Percentiles rank a stretch among this genome's conserved stretches.
phyloP scores from a whole-genome alignment of 306 rosid species.

The Acacia melanoxylon region DNA sequence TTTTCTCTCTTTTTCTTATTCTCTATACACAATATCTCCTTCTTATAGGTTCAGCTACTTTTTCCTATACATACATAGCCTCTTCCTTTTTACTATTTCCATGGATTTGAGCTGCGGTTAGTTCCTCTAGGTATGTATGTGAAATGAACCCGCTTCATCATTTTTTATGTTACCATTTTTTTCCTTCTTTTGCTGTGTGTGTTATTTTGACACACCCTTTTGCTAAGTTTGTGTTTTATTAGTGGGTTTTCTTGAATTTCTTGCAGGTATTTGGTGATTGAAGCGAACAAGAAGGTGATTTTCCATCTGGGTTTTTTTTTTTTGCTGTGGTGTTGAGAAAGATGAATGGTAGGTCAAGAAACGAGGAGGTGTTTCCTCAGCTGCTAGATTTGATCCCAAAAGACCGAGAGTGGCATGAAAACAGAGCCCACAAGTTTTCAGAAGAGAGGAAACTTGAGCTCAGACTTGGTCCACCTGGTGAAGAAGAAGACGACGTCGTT shows the following conservation, averaged over 20 bases:
- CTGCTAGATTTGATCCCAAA: constrained; percentile 62
- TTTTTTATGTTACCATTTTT: not conserved
- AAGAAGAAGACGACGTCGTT: constrained; percentile 30
- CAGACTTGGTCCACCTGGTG: constrained; percentile 91
- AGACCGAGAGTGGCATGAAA: constrained; percentile 47
- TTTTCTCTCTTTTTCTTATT: not conserved
- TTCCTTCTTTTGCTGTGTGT: not conserved
- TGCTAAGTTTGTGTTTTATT: constrained; percentile 5
- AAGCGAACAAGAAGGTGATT: not conserved
- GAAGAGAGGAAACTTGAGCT: constrained; percentile 81
- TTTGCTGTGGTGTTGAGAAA: constrained; percentile 2
- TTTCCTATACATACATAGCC: not conserved
- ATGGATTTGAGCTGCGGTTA: constrained; percentile 39
- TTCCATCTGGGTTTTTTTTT: constrained; percentile 7
- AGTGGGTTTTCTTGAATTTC: not conserved
- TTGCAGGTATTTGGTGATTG: constrained; percentile 3
- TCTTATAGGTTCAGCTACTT: not conserved
- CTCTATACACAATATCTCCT: not conserved
- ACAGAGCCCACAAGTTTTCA: constrained; percentile 39
- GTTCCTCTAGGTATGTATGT: constrained; percentile 21
- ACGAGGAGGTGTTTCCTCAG: constrained; percentile 46
- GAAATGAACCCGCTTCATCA: not conserved
- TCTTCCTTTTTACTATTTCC: not conserved
- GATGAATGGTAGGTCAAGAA: constrained; percentile 48
- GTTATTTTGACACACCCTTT: not conserved